These are phyloP conservation scores for Umbellularia californica DNA, from an alignment of 164 flowering plant genomes.

Conservation along the genomic window DNA sequence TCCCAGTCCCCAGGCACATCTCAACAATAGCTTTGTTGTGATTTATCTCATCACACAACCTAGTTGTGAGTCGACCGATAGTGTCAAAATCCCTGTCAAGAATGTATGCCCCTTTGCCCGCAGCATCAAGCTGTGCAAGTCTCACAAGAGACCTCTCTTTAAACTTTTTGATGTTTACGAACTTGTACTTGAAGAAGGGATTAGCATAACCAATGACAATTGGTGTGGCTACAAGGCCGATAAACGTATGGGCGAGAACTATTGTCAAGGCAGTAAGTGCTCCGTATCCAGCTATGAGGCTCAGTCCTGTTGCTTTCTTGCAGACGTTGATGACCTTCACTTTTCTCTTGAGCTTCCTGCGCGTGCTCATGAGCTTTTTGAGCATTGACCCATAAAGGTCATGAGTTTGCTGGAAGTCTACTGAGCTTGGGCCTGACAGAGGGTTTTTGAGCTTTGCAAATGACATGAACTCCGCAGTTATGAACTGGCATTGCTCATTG, in stretches of 20 bases:
- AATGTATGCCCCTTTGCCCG: slow-evolving; percentile 55
- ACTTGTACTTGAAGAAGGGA: slow-evolving; percentile 27
- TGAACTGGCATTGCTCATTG: slow-evolving; percentile 15
- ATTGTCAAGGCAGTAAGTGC: slow-evolving; percentile 24
- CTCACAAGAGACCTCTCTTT: slow-evolving; percentile 26
- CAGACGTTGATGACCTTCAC: slow-evolving; percentile 36
- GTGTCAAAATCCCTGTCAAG: slow-evolving; percentile 53
- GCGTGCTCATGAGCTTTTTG: slow-evolving; percentile 32
- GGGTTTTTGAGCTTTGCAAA: slow-evolving; percentile 36
- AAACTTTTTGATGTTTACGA: slow-evolving; percentile 11
- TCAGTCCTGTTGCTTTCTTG: slow-evolving; percentile 33
- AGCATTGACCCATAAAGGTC: slow-evolving; percentile 40
- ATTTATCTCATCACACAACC: slow-evolving; percentile 48
- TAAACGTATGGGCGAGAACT: slow-evolving; percentile 39
- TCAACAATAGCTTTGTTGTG: slow-evolving; percentile 39
- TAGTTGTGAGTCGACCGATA: slow-evolving; percentile 34
- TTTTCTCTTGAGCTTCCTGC: slow-evolving; percentile 37
- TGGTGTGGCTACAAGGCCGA: slow-evolving; percentile 44
- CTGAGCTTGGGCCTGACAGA: slow-evolving; percentile 23
- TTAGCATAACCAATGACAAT: slow-evolving; percentile 33
- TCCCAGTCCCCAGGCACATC: slow-evolving; percentile 42
- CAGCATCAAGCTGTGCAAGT: slow-evolving; percentile 45
- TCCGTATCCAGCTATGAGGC: slow-evolving; percentile 37
- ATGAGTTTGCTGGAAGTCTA: slow-evolving; percentile 39
- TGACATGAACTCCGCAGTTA: slow-evolving; percentile 26